phyloP scores from a whole-genome alignment of 2,329 filamentous ascomycete species.

The Alternaria alternata region DNA sequence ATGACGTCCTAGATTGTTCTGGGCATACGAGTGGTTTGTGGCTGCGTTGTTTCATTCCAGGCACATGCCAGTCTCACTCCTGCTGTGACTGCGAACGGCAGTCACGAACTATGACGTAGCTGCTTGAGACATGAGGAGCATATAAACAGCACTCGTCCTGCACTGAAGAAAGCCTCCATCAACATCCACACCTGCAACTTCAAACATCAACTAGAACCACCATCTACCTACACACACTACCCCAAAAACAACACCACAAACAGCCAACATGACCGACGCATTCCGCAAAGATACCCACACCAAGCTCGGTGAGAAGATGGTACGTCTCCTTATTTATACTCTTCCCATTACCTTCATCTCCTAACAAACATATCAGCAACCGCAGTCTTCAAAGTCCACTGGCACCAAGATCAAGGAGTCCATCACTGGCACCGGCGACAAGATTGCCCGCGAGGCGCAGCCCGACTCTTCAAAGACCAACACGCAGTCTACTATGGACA shows the following conservation, averaged over 20 bases:
- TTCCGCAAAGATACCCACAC: conserved; percentile 68
- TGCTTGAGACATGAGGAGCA: conserved; percentile 11
- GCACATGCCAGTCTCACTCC: conserved; percentile 17
- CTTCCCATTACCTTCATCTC: neutral
- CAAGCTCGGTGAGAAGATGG: conserved; percentile 63
- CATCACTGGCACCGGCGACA: conserved; percentile 65
- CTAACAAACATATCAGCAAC: conserved; percentile 52
- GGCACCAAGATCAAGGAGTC: conserved; percentile 66
- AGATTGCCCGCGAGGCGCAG: conserved; percentile 52
- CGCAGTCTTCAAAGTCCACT: conserved; percentile 69
- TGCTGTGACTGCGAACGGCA: conserved; percentile 15
- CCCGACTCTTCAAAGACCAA: conserved; percentile 63
- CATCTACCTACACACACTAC: conserved; percentile 1
- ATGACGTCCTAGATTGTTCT: conserved; percentile 9
- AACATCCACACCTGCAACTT: conserved; percentile 20
- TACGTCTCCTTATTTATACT: neutral
- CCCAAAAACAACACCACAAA: conserved; percentile 33
- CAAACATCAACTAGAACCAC: conserved; percentile 23
- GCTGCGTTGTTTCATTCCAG: conserved; percentile 11
- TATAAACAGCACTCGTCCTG: conserved; percentile 30
- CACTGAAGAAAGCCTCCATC: conserved; percentile 20
- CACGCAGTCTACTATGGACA: conserved; percentile 58
- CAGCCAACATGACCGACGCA: conserved; percentile 65
- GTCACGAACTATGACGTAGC: conserved; percentile 36
- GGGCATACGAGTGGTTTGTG: neutral